Conservation (phyloP, 2,329 filamentous ascomycete genomes). For the Polytolypa hystricis region DNA sequence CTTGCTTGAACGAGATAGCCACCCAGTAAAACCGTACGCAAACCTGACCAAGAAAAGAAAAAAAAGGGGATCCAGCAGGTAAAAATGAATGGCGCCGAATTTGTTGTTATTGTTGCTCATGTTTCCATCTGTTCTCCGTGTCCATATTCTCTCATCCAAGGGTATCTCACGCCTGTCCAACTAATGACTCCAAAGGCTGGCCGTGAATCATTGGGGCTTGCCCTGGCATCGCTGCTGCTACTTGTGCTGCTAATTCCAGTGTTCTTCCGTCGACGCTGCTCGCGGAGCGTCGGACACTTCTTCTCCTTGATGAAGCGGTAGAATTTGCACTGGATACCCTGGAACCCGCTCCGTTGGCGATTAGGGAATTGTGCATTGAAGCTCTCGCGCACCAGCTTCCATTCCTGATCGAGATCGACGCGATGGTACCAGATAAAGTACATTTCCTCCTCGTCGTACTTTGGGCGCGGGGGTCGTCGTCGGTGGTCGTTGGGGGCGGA, state of each 20-base stretch:
- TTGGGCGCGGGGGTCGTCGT: constrained; percentile 33
- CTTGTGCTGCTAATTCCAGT: constrained; percentile 5
- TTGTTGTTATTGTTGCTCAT: no score
- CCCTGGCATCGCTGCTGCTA: constrained; percentile 7
- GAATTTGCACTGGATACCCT: constrained; percentile 40
- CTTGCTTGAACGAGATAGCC: no score
- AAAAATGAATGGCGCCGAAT: no score
- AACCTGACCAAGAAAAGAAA: no score
- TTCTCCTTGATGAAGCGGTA: constrained; percentile 39
- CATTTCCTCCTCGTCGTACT: constrained; percentile 37
- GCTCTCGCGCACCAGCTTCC: constrained; percentile 34
- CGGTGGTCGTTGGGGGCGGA: constrained; percentile 25
- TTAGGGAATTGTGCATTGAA: constrained; percentile 35
- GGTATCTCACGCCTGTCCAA: constrained; percentile 30
- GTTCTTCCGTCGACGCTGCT: constrained; percentile 22
- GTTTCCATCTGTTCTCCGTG: no score
- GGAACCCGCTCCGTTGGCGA: constrained; percentile 30
- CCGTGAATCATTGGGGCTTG: constrained; percentile 13
- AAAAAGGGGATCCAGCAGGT: no score
- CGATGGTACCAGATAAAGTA: constrained; percentile 42
- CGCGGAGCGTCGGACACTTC: constrained; percentile 33
- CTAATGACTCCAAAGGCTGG: constrained; percentile 32
- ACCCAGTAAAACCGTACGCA: no score
- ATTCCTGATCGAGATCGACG: constrained; percentile 35
- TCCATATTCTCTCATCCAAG: constrained; percentile 36